Evolutionary conservation across 2,329 filamentous ascomycete genomes (phyloP).

Genomic region (Fonsecaea multimorphosa): DNA sequence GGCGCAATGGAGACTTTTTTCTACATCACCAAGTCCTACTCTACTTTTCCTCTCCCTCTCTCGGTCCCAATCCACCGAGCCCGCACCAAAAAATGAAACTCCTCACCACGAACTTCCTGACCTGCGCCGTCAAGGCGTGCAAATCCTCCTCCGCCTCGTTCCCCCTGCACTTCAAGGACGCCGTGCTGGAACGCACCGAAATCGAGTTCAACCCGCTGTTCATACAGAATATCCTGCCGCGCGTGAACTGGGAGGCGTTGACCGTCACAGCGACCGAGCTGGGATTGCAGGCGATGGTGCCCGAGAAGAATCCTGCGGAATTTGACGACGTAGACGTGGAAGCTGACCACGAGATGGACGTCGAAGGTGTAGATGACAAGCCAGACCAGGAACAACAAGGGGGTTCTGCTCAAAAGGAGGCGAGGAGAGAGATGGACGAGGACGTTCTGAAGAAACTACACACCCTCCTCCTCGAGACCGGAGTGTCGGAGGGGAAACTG

Average conservation of each 20-base stretch:
- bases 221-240: slow-evolving; percentile 80
- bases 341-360: slow-evolving; percentile 28
- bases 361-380: slow-evolving; percentile 18
- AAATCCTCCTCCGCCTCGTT: slow-evolving; percentile 80
- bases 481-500: slow-evolving; percentile 84
- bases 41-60: not conserved
- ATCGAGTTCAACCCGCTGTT: slow-evolving; percentile 81
- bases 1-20: slow-evolving; percentile 3
- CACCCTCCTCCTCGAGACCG: slow-evolving; percentile 82
- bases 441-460: slow-evolving; percentile 78
- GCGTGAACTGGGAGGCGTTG: slow-evolving; percentile 87
- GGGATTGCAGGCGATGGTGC: slow-evolving; percentile 43
- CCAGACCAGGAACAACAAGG: not conserved
- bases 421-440: slow-evolving; percentile 66
- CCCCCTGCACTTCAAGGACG: slow-evolving; percentile 89
- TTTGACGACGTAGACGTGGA: slow-evolving; percentile 24
- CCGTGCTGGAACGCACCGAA: slow-evolving; percentile 84
- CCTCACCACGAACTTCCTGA: slow-evolving; percentile 93
- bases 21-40: not conserved
- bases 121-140: slow-evolving; percentile 94
- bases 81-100: slow-evolving; percentile 85
- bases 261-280: slow-evolving; percentile 78
- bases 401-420: slow-evolving; percentile 20
- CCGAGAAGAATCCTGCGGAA: slow-evolving; percentile 42
- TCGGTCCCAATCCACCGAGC: not conserved